Evolutionary conservation across 805 yeast genomes (phyloP).

Genomic region (Candida tibetensis): DNA sequence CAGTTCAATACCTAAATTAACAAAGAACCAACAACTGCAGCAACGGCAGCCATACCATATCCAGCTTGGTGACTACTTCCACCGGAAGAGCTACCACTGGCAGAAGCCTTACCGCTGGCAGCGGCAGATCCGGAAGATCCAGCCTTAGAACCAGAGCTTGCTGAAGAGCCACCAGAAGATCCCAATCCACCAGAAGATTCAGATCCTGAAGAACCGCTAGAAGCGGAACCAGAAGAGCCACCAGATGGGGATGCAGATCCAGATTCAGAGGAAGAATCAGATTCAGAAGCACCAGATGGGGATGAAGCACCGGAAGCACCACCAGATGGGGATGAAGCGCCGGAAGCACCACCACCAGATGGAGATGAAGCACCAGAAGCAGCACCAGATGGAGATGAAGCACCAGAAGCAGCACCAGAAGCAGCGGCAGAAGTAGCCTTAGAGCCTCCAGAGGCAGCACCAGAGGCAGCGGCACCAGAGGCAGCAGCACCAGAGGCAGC

Average conservation of each 20-base stretch:
- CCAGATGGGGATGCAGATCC: constrained; percentile 2
- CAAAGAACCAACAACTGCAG: constrained; percentile 18
- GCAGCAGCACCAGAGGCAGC: constrained; percentile 8
- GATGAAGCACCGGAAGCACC: constrained; percentile 1
- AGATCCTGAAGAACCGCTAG: constrained; percentile 9
- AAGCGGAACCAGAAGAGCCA: constrained; percentile 10
- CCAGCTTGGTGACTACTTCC: constrained; percentile 6
- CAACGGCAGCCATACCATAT: constrained; percentile 18
- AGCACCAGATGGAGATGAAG: constrained; percentile 6
- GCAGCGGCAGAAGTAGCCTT: constrained; percentile 5
- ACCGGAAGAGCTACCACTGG: constrained; percentile 4
- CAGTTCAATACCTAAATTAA: constrained; percentile 13
- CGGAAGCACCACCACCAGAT: constrained; percentile 1
- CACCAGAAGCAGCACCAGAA: constrained; percentile 5
- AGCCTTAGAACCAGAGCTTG: constrained; percentile 3
- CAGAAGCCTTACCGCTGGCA: constrained; percentile 3
- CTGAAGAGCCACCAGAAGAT: constrained; percentile 6
- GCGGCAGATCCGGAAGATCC: constrained; percentile 5
- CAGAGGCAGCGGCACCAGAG: constrained; percentile 6
- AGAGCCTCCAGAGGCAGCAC: constrained; percentile 6
- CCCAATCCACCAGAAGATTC: constrained; percentile 16
- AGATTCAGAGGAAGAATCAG: constrained; percentile 3
- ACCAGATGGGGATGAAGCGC: constrained; percentile 1
- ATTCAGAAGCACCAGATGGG: constrained; percentile 1
- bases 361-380: constrained; percentile 9